Percentiles rank a stretch among this genome's conserved stretches.
phyloP scores from a whole-genome alignment of 176 grass and related monocot species.

The Raddia guianensis region DNA sequence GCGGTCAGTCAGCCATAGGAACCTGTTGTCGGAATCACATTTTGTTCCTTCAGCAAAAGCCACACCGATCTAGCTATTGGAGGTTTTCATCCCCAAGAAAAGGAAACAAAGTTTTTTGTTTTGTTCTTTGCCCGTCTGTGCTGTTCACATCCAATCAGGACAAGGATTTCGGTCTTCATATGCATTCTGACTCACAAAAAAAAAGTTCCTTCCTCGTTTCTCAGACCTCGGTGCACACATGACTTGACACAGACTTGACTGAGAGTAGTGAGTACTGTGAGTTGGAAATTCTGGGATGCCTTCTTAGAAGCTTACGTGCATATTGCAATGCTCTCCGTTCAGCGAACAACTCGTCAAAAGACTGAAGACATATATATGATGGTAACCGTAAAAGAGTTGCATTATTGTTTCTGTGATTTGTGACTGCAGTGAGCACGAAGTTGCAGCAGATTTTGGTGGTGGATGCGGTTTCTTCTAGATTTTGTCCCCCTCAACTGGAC shows the following conservation, averaged over 20 bases:
- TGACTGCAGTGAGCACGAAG: background rate
- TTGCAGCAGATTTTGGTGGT: conserved; percentile 6
- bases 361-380: too few species aligned
- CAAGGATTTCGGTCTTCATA: background rate
- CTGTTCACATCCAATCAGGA: background rate
- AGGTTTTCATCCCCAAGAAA: conserved; percentile 1
- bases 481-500: background rate
- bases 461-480: background rate
- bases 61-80: background rate
- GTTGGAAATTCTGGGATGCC: background rate
- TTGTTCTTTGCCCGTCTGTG: background rate
- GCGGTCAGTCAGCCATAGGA: background rate
- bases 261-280: too few species aligned
- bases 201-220: background rate
- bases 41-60: background rate
- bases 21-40: background rate
- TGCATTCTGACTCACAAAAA: background rate
- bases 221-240: background rate
- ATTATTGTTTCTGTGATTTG: background rate
- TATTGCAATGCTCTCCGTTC: background rate
- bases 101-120: background rate
- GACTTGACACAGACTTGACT: conserved; percentile 1
- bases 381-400: background rate
- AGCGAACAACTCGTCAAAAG: background rate
- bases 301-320: conserved; percentile 8